Base-by-base conservation (phyloP, 768 basidiomycete species). In the Polyporus arcularius region DNA sequence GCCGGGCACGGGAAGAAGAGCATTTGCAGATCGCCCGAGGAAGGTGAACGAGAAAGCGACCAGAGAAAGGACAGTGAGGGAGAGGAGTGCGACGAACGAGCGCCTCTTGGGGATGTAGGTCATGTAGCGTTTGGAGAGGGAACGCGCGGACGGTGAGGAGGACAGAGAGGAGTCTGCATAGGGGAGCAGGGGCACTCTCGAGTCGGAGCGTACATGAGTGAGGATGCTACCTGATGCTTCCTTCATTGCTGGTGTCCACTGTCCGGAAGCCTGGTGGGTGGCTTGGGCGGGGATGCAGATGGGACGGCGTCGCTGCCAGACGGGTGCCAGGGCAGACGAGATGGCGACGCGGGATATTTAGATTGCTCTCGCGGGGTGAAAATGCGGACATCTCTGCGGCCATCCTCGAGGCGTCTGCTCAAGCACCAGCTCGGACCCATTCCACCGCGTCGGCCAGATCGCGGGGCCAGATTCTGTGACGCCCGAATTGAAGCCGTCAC, bases 101-200 rank as follows among this genome's bases (percentile, higher is more conserved):
- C 63, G 60, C 10, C 66, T 57, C 43, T 51, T 64, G 8, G 62
- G 32, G 43, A 57, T 30, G 59, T 39, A 21, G 57, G 32, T 32
- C 57, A 63, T 63, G 54, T 42, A 59, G 41, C 57, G 58, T 7
- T 49, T 53, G n/a, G 46, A 9, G 30, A 45, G 50, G 21, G 62
- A 62, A 53, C 21, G 56, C 15, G 58, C 46, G 14, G 62, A 16
- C 14, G 67, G 51, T 2, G 65, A 60, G 3, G 65, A 39, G 10
- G 66, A 62, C 9, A 66, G 62, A 30, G 65, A 54, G 21, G 35
- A 35, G 56, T 62, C 66, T 5, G 61, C 58, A 48, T 65, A 68
- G 32, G 67, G 65, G 43, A 71, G 69, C 45, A 71, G 68, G 3
- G 70, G 70, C 31, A 68, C 10, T n/a, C 45, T 21, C 26, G 58